These are phyloP conservation scores for Neurospora sp. DNA, from an alignment of 2,329 filamentous ascomycete species.

Conservation along the genomic window DNA sequence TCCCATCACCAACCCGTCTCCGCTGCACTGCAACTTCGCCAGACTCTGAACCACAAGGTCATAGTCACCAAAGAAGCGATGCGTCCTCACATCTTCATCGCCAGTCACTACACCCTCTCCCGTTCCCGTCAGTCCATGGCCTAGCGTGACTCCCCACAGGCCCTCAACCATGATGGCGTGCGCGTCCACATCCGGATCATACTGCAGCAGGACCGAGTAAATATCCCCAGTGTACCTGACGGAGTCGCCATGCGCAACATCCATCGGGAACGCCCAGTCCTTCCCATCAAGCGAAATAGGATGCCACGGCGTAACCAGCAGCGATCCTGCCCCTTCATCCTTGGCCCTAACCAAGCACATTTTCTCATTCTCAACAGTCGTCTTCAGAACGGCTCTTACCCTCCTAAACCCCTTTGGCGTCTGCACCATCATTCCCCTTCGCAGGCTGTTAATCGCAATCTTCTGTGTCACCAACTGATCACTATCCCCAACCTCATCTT, in stretches of 20 bases:
- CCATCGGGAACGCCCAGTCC: conserved; percentile 22
- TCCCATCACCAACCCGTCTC: conserved; percentile 33
- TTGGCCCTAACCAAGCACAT: conserved; percentile 34
- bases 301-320: conserved; percentile 52
- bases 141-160: conserved; percentile 47
- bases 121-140: conserved; percentile 38
- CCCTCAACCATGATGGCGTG: conserved; percentile 41
- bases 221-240: conserved; percentile 40
- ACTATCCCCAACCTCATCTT: conserved; percentile 15
- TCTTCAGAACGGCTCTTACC: conserved; percentile 43
- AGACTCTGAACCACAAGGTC: conserved; percentile 31
- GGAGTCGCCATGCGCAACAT: conserved; percentile 20
- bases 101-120: conserved; percentile 6
- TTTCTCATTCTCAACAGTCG: conserved; percentile 27
- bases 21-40: conserved; percentile 23
- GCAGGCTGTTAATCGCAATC: conserved; percentile 34
- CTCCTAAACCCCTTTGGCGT: conserved; percentile 40
- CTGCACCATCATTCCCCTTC: conserved; percentile 35
- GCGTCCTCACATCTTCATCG: conserved; percentile 34
- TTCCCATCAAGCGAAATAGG: conserved; percentile 29
- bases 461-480: conserved; percentile 1
- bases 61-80: conserved; percentile 47
- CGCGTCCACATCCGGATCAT: conserved; percentile 30
- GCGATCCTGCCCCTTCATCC: background rate
- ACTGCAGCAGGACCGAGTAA: conserved; percentile 48